Conservation (phyloP, 2,329 filamentous ascomycete genomes). For the Aspergillus caelatus region DNA sequence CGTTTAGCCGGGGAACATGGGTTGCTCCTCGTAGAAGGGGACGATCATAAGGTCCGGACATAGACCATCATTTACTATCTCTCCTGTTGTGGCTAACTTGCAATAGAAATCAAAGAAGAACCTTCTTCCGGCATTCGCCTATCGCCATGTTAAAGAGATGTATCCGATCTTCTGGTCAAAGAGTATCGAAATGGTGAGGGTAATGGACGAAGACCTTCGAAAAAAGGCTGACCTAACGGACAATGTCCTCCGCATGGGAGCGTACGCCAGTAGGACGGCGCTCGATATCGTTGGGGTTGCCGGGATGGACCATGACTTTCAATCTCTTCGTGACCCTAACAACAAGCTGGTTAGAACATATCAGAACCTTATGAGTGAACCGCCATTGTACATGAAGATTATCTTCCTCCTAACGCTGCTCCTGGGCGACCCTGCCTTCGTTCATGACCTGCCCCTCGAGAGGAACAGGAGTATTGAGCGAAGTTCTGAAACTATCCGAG, state of each 20-base stretch:
- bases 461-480: slow-evolving; percentile 67
- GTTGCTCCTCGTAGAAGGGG: slow-evolving; percentile 78
- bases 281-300: slow-evolving; percentile 76
- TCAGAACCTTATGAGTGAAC: slow-evolving; percentile 27
- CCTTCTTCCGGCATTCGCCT: slow-evolving; percentile 81
- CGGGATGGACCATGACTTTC: slow-evolving; percentile 72
- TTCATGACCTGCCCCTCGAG: slow-evolving; percentile 67
- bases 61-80: background rate
- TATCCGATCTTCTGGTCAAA: slow-evolving; percentile 86
- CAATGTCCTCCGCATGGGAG: slow-evolving; percentile 58
- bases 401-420: slow-evolving; percentile 60
- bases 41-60: slow-evolving; percentile 72
- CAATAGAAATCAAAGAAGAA: slow-evolving; percentile 67
- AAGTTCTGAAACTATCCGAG: slow-evolving; percentile 63
- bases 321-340: slow-evolving; percentile 63
- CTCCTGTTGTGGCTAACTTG: slow-evolving; percentile 5
- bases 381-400: slow-evolving; percentile 37
- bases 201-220: slow-evolving; percentile 55
- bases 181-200: slow-evolving; percentile 65
- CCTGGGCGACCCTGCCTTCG: slow-evolving; percentile 65
- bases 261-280: slow-evolving; percentile 69
- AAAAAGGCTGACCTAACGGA: slow-evolving; percentile 38
- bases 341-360: slow-evolving; percentile 57
- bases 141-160: slow-evolving; percentile 80
- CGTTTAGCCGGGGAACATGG: slow-evolving; percentile 44